Conservation (phyloP, 495 filamentous ascomycete genomes). For the Penicillium verhagenii region DNA sequence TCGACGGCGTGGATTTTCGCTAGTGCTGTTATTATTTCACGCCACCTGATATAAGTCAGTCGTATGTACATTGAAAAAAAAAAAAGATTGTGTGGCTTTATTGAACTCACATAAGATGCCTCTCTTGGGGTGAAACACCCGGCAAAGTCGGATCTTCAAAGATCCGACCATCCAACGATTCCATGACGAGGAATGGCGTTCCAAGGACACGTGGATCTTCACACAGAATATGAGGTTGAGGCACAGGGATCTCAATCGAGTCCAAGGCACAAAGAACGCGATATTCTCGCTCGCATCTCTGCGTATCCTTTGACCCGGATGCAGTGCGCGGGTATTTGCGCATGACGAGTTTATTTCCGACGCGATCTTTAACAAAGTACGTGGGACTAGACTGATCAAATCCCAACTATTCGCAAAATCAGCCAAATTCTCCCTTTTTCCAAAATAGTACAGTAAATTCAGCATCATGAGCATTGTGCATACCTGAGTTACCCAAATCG, state of each 20-base stretch:
- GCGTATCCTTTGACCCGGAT: neutral
- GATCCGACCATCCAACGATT: neutral
- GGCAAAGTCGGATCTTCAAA: neutral
- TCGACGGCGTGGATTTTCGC: neutral
- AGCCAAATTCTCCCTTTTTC: no score
- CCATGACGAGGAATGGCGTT: neutral
- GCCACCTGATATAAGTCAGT: neutral
- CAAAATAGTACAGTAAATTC: no score
- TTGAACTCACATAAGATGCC: neutral
- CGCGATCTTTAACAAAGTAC: neutral
- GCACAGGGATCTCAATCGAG: neutral
- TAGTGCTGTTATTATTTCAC: neutral
- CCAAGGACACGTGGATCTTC: neutral
- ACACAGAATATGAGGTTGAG: neutral
- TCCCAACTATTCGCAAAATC: neutral
- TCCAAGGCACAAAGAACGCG: neutral
- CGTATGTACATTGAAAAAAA: neutral
- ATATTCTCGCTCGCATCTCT: neutral
- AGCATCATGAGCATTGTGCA: neutral
- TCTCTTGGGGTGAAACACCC: neutral
- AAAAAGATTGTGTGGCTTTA: neutral
- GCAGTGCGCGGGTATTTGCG: neutral
- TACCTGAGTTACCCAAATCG: constrained; percentile 1
- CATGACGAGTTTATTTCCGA: neutral
- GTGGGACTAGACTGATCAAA: neutral